phyloP scores from a whole-genome alignment of 1,284 basidiomycete genomes.

The Apiotrichum laibachii region DNA sequence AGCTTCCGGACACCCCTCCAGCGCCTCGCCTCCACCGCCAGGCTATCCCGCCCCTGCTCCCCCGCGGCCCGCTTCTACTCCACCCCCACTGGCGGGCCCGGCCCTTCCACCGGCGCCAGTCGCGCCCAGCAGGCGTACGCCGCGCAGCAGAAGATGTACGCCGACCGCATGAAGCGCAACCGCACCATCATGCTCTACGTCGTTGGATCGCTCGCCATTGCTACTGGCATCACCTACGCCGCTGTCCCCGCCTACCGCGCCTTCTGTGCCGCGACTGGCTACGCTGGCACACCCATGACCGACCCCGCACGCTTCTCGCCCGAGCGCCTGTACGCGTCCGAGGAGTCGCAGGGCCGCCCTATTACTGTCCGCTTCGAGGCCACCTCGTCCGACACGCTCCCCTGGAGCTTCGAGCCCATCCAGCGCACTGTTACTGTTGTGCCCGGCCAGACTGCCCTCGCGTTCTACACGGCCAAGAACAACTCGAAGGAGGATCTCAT shows the following conservation, averaged over 20 bases:
- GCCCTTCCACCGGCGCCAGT: background rate
- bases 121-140: background rate
- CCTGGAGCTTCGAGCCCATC: slow-evolving; percentile 89
- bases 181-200: slow-evolving; percentile 41
- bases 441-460: slow-evolving; percentile 92
- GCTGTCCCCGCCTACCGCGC: slow-evolving; percentile 96
- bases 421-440: slow-evolving; percentile 87
- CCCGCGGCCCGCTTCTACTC: background rate
- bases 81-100: background rate
- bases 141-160: slow-evolving; percentile 33
- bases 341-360: slow-evolving; percentile 59
- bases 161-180: slow-evolving; percentile 33
- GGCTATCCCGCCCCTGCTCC: background rate
- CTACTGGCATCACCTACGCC: slow-evolving; percentile 85
- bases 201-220: slow-evolving; percentile 63
- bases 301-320: slow-evolving; percentile 76
- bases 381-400: slow-evolving; percentile 79
- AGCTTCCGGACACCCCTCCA: background rate
- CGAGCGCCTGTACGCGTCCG: slow-evolving; percentile 73
- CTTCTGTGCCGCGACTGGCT: slow-evolving; percentile 97
- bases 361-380: slow-evolving; percentile 97
- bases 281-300: slow-evolving; percentile 89
- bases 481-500: slow-evolving; percentile 81
- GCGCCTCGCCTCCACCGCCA: background rate
- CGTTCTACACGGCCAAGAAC: slow-evolving; percentile 95